phyloP scores from a whole-genome alignment of 495 filamentous ascomycete genomes.

The Penicillium goetzii region DNA sequence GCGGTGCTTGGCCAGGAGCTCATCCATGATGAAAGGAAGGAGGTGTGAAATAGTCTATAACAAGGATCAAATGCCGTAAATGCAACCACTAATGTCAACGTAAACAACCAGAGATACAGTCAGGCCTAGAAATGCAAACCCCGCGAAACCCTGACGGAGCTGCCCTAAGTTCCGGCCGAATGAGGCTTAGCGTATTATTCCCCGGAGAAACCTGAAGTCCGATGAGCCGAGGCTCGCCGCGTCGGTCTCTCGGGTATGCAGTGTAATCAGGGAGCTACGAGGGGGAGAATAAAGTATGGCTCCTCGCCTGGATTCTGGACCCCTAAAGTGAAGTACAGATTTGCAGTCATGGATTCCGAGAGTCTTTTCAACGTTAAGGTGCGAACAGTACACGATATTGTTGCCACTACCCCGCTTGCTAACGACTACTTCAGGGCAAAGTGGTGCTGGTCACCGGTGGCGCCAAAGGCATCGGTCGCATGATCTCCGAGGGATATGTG shows the following conservation, averaged over 20 bases:
- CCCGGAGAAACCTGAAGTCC: slow-evolving; percentile 14
- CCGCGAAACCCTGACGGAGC: slow-evolving; percentile 39
- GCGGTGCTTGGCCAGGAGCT: slow-evolving; percentile 75
- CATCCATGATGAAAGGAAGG: slow-evolving; percentile 58
- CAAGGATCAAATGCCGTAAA: not conserved
- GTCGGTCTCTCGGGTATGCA: slow-evolving; percentile 33
- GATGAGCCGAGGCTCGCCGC: slow-evolving; percentile 29
- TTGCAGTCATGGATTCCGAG: slow-evolving; percentile 54
- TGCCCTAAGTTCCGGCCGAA: slow-evolving; percentile 35
- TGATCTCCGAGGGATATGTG: slow-evolving; percentile 80
- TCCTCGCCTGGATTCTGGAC: slow-evolving; percentile 11
- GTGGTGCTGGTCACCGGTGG: slow-evolving; percentile 76
- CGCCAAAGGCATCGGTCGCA: slow-evolving; percentile 73
- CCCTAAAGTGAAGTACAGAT: slow-evolving; percentile 3
- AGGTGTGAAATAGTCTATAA: not conserved
- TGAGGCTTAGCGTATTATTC: slow-evolving; percentile 24
- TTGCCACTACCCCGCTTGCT: slow-evolving; percentile 1
- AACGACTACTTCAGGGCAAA: slow-evolving; percentile 60
- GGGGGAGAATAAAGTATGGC: slow-evolving; percentile 18
- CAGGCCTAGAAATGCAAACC: slow-evolving; percentile 22
- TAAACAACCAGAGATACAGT: not conserved
- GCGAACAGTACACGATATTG: slow-evolving; percentile 6
- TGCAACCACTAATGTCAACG: not conserved
- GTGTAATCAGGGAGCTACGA: slow-evolving; percentile 20
- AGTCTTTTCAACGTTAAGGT: slow-evolving; percentile 64